A percentile compares a stretch with the other conserved stretches of the same genome.
phyloP scores from a whole-genome alignment of 2,329 filamentous ascomycete genomes.

The Pseudonectria foliicola region DNA sequence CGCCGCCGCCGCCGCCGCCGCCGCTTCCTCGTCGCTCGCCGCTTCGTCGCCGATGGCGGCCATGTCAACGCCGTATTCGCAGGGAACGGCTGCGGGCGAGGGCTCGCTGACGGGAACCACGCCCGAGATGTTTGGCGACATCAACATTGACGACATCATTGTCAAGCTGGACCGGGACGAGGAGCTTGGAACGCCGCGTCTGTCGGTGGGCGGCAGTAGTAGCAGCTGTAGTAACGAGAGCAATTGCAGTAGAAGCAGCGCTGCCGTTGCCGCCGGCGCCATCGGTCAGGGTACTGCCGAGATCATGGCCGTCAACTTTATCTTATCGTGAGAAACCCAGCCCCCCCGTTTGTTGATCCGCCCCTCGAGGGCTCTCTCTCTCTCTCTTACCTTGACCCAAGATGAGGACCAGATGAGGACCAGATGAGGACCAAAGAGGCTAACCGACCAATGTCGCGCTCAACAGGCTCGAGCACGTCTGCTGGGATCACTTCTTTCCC shows the following conservation, averaged over 20 bases:
- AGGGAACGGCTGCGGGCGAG: conserved; percentile 1
- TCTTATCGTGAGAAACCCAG: conserved; percentile 37
- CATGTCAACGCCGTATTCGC: neutral
- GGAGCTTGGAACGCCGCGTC: conserved; percentile 30
- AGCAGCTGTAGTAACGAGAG: conserved; percentile 27
- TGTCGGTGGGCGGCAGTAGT: conserved; percentile 25
- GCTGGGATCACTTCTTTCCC: conserved; percentile 42
- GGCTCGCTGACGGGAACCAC: conserved; percentile 1
- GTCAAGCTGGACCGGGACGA: conserved; percentile 37
- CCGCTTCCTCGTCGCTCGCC: too few species aligned
- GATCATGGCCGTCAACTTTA: conserved; percentile 42
- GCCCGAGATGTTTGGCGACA: conserved; percentile 25
- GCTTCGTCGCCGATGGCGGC: too few species aligned
- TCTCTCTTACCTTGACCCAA: too few species aligned
- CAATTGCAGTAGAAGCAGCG: conserved; percentile 10
- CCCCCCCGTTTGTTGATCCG: too few species aligned
- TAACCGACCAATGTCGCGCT: neutral
- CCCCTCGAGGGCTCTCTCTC: too few species aligned
- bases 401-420: too few species aligned
- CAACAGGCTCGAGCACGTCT: conserved; percentile 43
- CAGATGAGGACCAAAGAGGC: too few species aligned
- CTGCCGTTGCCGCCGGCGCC: too few species aligned
- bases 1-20: neutral
- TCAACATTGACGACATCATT: conserved; percentile 31
- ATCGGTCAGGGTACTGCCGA: too few species aligned